A percentile compares a stretch with the other conserved stretches of the same genome.
Evolutionary conservation across 345 rosid species (phyloP).

Genomic region (Linum tenue): DNA sequence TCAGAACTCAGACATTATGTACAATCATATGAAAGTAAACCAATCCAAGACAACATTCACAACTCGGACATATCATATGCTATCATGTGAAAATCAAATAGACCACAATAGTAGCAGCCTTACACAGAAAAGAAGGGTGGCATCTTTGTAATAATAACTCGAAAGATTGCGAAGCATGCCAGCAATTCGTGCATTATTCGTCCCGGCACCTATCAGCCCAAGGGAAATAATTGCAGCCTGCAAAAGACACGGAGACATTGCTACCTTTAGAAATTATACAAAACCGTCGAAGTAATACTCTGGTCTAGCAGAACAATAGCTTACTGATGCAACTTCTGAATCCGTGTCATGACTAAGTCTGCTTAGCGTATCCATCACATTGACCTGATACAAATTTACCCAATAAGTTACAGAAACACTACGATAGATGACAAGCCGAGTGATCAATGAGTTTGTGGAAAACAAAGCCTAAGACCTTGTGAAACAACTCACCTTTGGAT

Average conservation of each 20-base stretch:
- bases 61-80: no score
- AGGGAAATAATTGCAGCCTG: slow-evolving; percentile 86
- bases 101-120: slow-evolving; percentile 17
- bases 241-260: slow-evolving; percentile 19
- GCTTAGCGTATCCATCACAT: slow-evolving; percentile 93
- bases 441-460: neutral
- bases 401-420: neutral
- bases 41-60: neutral
- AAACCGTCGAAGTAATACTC: neutral
- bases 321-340: slow-evolving; percentile 94
- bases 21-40: neutral
- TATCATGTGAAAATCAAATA: neutral
- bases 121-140: slow-evolving; percentile 86
- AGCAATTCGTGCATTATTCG: slow-evolving; percentile 90
- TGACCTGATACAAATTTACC: slow-evolving; percentile 43
- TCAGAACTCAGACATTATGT: neutral
- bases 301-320: slow-evolving; percentile 11
- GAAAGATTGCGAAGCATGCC: slow-evolving; percentile 97
- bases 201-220: slow-evolving; percentile 95
- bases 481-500: slow-evolving; percentile 62
- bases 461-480: no score
- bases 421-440: neutral
- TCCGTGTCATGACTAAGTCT: slow-evolving; percentile 95
- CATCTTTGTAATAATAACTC: slow-evolving; percentile 88
- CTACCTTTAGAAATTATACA: neutral